Percentiles rank a stretch among this genome's conserved stretches.
phyloP scores from a whole-genome alignment of 768 basidiomycete species.

The Mycena belliarum region DNA sequence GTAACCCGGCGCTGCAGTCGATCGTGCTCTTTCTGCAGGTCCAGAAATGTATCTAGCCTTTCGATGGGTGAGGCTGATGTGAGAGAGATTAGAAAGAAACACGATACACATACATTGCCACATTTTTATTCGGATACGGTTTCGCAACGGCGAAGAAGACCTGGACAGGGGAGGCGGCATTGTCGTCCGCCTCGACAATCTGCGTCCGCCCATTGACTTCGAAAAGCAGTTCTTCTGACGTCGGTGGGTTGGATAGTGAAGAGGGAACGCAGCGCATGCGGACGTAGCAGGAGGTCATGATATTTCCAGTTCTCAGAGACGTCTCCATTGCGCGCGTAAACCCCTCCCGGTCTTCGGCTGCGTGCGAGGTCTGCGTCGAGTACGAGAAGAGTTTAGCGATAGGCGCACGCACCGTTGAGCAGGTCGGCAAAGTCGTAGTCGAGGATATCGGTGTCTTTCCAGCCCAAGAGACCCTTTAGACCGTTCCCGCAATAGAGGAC shows the following conservation, averaged over 20 bases:
- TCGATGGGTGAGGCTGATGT: background rate
- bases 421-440: slow-evolving; percentile 67
- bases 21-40: slow-evolving; percentile 88
- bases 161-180: slow-evolving; percentile 32
- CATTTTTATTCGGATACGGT: slow-evolving; percentile 74
- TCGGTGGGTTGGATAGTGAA: slow-evolving; percentile 25
- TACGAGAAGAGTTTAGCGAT: background rate
- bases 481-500: slow-evolving; percentile 72
- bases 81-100: slow-evolving; percentile 49
- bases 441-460: slow-evolving; percentile 71
- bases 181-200: slow-evolving; percentile 37
- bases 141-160: slow-evolving; percentile 75
- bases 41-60: slow-evolving; percentile 74
- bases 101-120: slow-evolving; percentile 27
- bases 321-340: slow-evolving; percentile 61
- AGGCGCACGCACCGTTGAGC: slow-evolving; percentile 53
- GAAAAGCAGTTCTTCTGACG: slow-evolving; percentile 54
- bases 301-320: slow-evolving; percentile 45
- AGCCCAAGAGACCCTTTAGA: slow-evolving; percentile 73
- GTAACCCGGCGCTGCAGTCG: slow-evolving; percentile 63
- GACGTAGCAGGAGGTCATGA: slow-evolving; percentile 58
- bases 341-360: slow-evolving; percentile 58
- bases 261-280: slow-evolving; percentile 52
- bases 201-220: slow-evolving; percentile 72
- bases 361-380: slow-evolving; percentile 12